Evolutionary conservation across 2,329 filamentous ascomycete genomes (phyloP).

Genomic region (Echinosphaeria canescens): DNA sequence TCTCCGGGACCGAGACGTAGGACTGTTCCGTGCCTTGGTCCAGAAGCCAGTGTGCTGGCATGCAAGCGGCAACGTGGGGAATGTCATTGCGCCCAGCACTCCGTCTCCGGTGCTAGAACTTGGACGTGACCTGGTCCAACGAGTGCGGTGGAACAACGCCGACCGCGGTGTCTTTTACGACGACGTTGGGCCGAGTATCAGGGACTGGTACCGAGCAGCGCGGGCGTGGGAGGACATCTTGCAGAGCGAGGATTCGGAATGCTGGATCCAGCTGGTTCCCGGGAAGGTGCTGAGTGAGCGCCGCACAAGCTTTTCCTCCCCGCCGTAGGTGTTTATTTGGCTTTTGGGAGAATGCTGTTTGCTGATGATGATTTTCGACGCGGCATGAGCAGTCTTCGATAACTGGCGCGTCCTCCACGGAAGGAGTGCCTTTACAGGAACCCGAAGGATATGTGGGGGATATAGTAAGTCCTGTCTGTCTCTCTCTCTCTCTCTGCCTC

Average conservation of each 20-base stretch:
- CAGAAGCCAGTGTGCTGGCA: conserved; percentile 47
- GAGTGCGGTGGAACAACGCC: conserved; percentile 84
- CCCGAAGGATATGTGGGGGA: conserved; percentile 72
- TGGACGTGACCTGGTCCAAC: conserved; percentile 19
- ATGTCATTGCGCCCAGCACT: conserved; percentile 52
- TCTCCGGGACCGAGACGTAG: conserved; percentile 28
- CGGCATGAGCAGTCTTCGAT: conserved; percentile 59
- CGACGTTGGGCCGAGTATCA: conserved; percentile 20
- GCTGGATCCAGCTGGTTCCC: conserved; percentile 62
- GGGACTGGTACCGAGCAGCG: conserved; percentile 69
- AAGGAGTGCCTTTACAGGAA: conserved; percentile 60
- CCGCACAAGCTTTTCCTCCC: not conserved
- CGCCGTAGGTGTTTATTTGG: not conserved
- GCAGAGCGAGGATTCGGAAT: conserved; percentile 40
- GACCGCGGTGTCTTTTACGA: conserved; percentile 47
- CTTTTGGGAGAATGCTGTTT: not conserved
- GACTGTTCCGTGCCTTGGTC: conserved; percentile 34
- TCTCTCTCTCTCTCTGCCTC: too few species aligned
- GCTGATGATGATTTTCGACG: too few species aligned
- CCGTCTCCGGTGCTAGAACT: conserved; percentile 53
- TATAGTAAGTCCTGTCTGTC: conserved; percentile 46
- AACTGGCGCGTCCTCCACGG: conserved; percentile 94
- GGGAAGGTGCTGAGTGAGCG: conserved; percentile 52
- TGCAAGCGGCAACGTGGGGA: conserved; percentile 73
- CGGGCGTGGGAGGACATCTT: conserved; percentile 52